Evolutionary conservation across 176 grass and related monocot genomes (phyloP).

Genomic region (Carex scoparia): DNA sequence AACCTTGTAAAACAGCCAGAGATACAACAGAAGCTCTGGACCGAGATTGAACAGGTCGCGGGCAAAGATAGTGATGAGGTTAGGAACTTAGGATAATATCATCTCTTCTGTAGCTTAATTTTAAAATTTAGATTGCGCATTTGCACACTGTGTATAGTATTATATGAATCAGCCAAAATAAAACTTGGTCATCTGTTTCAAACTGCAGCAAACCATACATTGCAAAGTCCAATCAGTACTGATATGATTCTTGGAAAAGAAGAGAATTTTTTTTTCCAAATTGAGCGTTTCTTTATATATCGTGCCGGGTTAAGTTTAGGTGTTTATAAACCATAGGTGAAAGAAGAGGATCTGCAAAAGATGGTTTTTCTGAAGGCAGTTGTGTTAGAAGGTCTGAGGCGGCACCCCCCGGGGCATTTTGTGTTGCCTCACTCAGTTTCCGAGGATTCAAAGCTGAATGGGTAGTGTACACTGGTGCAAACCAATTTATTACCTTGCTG

Average conservation of each 20-base stretch:
- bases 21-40: conserved; percentile 24
- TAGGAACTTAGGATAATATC: not conserved
- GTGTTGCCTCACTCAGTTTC: conserved; percentile 32
- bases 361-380: conserved; percentile 31
- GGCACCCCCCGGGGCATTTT: conserved; percentile 31
- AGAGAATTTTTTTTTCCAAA: not conserved
- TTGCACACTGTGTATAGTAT: not conserved
- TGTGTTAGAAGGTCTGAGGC: conserved; percentile 33
- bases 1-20: conserved; percentile 27
- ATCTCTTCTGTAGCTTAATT: not conserved
- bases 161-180: not conserved
- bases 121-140: not conserved
- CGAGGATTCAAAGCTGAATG: conserved; percentile 12
- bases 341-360: conserved; percentile 29
- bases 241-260: not conserved
- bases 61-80: conserved; percentile 8
- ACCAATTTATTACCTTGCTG: not conserved
- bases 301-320: not conserved
- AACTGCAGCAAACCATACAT: not conserved
- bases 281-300: not conserved
- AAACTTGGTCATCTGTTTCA: not conserved
- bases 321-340: not conserved
- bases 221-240: not conserved
- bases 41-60: conserved; percentile 26
- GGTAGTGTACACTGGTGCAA: not conserved